These are phyloP conservation scores for Talaromyces sp. DNA, from an alignment of 2,329 filamentous ascomycete genomes.

Conservation along the genomic window DNA sequence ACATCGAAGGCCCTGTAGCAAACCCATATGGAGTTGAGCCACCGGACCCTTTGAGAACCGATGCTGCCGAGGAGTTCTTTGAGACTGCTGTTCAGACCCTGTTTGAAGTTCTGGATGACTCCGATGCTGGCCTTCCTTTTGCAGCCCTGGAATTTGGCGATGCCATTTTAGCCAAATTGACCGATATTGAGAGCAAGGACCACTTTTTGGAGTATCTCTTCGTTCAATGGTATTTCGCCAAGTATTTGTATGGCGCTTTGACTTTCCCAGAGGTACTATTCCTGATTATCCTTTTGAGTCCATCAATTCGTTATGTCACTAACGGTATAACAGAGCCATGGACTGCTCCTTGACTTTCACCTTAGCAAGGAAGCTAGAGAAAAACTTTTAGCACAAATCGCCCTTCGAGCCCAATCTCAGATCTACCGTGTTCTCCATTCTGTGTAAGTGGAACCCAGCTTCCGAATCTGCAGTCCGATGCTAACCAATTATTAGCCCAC, in stretches of 20 bases:
- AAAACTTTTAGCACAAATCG: conserved; percentile 67
- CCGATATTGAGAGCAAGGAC: conserved; percentile 63
- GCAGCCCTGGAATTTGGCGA: conserved; percentile 79
- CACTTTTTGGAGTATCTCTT: conserved; percentile 78
- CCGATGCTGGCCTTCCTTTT: conserved; percentile 80
- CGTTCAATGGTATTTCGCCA: conserved; percentile 86
- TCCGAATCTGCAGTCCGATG: conserved; percentile 15
- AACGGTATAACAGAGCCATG: conserved; percentile 46
- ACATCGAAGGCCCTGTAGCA: conserved; percentile 70
- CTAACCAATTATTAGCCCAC: conserved; percentile 42
- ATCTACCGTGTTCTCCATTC: conserved; percentile 69
- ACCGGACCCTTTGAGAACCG: conserved; percentile 64
- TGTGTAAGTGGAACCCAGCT: conserved; percentile 49
- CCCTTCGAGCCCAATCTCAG: conserved; percentile 70
- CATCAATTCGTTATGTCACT: conserved; percentile 1
- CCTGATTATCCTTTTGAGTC: conserved; percentile 26
- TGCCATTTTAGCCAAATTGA: conserved; percentile 71
- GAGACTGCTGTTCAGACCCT: conserved; percentile 72
- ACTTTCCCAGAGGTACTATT: conserved; percentile 75
- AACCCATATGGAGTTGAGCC: conserved; percentile 67
- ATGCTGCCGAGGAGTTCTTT: conserved; percentile 84
- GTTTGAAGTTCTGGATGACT: conserved; percentile 81
- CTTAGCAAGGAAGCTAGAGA: conserved; percentile 87
- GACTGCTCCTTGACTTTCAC: conserved; percentile 77
- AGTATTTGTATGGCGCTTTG: conserved; percentile 76